Conservation (phyloP, 306 rosid species). For the Medicago lupulina region DNA sequence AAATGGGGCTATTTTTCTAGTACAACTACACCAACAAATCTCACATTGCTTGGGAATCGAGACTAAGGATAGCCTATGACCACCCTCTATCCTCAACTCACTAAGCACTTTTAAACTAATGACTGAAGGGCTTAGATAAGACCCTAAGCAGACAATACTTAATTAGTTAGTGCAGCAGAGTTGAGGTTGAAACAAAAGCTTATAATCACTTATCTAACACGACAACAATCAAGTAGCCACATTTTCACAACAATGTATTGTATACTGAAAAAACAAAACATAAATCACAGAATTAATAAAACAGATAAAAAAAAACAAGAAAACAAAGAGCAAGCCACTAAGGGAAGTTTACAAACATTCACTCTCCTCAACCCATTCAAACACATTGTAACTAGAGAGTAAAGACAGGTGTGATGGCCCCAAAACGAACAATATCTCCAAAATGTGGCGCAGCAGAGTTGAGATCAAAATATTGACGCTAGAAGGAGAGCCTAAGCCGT, state of each 20-base stretch:
- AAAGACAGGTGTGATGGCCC: background rate
- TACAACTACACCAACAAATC: background rate
- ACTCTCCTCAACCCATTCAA: background rate
- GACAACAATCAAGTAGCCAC: slow-evolving; percentile 29
- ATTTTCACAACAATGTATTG: slow-evolving; percentile 6
- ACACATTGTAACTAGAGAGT: background rate
- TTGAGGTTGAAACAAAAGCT: too few relatives aligned
- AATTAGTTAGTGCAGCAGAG: too few relatives aligned
- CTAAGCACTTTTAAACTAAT: background rate
- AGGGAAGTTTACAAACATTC: background rate
- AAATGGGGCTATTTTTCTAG: background rate
- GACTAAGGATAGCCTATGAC: background rate
- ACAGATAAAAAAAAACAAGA: background rate
- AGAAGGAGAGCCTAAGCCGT: background rate
- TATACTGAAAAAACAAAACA: background rate
- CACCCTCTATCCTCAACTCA: background rate
- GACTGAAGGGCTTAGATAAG: background rate
- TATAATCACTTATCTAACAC: background rate
- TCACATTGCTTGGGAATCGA: background rate
- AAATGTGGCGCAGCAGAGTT: background rate
- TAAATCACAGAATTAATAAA: too few relatives aligned
- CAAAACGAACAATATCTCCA: background rate
- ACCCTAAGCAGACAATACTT: too few relatives aligned
- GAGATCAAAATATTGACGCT: background rate
- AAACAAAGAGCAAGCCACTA: too few relatives aligned